phyloP scores from a whole-genome alignment of 2,329 filamentous ascomycete genomes.

The Fusarium foetens region DNA sequence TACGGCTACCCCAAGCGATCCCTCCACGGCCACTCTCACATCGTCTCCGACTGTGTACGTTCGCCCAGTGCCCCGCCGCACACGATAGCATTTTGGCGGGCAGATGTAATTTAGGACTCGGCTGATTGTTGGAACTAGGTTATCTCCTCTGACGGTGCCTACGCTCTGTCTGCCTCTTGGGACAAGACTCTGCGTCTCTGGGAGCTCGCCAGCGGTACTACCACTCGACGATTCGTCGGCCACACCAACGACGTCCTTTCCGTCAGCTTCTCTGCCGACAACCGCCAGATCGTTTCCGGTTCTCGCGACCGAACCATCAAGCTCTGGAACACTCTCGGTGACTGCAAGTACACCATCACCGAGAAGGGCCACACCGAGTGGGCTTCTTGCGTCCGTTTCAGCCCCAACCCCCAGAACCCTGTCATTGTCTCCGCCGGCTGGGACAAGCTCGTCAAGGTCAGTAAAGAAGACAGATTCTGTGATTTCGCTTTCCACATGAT shows the following conservation, averaged over 20 bases:
- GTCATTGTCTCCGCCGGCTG: slow-evolving; percentile 98
- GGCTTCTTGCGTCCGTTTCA: slow-evolving; percentile 99
- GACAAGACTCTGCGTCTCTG: slow-evolving; percentile 99
- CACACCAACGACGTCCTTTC: slow-evolving; percentile 99
- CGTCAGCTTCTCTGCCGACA: slow-evolving; percentile 99
- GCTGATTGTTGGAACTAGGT: slow-evolving; percentile 67
- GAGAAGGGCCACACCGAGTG: slow-evolving; percentile 99
- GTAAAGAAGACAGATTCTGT: slow-evolving; percentile 52
- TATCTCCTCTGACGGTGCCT: slow-evolving; percentile 99
- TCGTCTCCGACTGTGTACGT: slow-evolving; percentile 99
- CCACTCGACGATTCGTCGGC: slow-evolving; percentile 97
- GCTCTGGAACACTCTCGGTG: slow-evolving; percentile 99
- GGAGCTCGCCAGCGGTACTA: slow-evolving; percentile 97
- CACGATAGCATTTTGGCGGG: slow-evolving; percentile 10
- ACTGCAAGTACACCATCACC: slow-evolving; percentile 99
- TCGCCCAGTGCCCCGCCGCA: slow-evolving; percentile 37
- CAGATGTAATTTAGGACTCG: slow-evolving; percentile 24
- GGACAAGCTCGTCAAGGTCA: slow-evolving; percentile 99
- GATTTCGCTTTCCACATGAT: slow-evolving; percentile 73
- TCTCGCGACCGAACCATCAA: slow-evolving; percentile 99
- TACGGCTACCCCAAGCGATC: slow-evolving; percentile 99
- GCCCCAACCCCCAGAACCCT: slow-evolving; percentile 99
- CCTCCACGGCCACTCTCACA: slow-evolving; percentile 99
- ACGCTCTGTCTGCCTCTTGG: slow-evolving; percentile 98
- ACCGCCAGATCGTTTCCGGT: slow-evolving; percentile 99